Conservation (phyloP, 805 yeast genomes). For the Wickerhamomyces hampshirensis region DNA sequence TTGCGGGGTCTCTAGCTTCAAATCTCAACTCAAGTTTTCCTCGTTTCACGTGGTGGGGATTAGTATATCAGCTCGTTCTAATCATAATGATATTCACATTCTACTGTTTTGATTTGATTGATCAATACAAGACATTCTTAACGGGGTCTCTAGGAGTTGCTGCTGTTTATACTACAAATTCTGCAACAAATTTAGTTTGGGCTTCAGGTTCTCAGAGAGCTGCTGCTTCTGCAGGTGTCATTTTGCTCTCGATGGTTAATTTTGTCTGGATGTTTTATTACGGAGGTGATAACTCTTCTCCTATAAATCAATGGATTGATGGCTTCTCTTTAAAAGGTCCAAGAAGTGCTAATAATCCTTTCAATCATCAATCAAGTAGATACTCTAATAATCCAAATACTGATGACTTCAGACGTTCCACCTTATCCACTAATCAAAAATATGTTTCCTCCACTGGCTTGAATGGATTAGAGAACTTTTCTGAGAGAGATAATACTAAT, state of each 20-base stretch:
- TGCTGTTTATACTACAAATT: constrained; percentile 78
- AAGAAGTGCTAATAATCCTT: constrained; percentile 29
- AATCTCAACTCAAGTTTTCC: constrained; percentile 50
- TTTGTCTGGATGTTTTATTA: constrained; percentile 82
- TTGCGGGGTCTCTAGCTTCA: constrained; percentile 77
- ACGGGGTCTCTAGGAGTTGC: constrained; percentile 52
- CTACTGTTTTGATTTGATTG: constrained; percentile 59
- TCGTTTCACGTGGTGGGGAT: constrained; percentile 94
- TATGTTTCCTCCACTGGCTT: constrained; percentile 49
- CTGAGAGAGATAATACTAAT: constrained; percentile 18
- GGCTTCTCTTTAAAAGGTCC: constrained; percentile 62
- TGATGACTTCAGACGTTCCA: constrained; percentile 14
- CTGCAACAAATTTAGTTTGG: constrained; percentile 77
- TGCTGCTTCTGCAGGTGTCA: constrained; percentile 92
- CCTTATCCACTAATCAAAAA: constrained; percentile 21
- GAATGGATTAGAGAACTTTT: constrained; percentile 55
- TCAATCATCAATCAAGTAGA: constrained; percentile 11
- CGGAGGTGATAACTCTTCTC: constrained; percentile 89
- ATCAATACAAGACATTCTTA: constrained; percentile 55
- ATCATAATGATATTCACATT: constrained; percentile 45
- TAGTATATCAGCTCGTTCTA: constrained; percentile 69
- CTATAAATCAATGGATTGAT: constrained; percentile 78
- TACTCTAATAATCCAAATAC: constrained; percentile 6
- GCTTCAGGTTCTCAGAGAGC: constrained; percentile 56
- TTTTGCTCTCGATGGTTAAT: constrained; percentile 75